Evolutionary conservation across 371 early-diverging fungal species (phyloP).

Genomic region (Syncephalastrum sp.): DNA sequence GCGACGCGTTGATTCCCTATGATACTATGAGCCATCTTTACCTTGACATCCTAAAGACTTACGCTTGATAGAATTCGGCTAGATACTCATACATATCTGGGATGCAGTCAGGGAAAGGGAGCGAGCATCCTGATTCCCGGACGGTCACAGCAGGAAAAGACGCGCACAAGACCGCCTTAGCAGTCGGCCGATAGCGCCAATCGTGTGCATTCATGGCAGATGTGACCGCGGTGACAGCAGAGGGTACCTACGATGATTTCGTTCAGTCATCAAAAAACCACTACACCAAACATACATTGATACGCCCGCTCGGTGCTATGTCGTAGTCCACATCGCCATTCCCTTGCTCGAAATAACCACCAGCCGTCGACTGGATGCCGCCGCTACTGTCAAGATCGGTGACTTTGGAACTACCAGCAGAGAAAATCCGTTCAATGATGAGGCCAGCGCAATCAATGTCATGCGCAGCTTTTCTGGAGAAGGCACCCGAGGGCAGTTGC

Average conservation of each 20-base stretch:
- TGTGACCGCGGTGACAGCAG: constrained; percentile 48
- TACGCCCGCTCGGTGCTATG: constrained; percentile 33
- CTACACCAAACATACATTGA: constrained; percentile 18
- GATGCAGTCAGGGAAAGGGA: constrained; percentile 54
- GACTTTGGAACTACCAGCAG: constrained; percentile 34
- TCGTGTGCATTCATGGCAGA: constrained; percentile 36
- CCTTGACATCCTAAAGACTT: constrained; percentile 14
- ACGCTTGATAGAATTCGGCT: constrained; percentile 59
- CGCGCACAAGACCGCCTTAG: constrained; percentile 53
- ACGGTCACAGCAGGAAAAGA: constrained; percentile 50
- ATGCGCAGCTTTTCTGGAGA: constrained; percentile 45
- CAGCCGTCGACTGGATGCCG: constrained; percentile 19
- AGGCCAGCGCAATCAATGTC: constrained; percentile 58
- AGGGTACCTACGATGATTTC: constrained; percentile 32
- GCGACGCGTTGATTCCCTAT: constrained; percentile 45
- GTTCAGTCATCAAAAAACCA: background rate
- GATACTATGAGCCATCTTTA: background rate
- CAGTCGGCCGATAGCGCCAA: constrained; percentile 56
- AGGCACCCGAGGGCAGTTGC: constrained; percentile 12
- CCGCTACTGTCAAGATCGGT: constrained; percentile 28
- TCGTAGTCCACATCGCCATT: constrained; percentile 39
- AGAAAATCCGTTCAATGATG: constrained; percentile 51
- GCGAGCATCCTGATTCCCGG: constrained; percentile 39
- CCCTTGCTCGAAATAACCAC: constrained; percentile 38
- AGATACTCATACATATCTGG: constrained; percentile 65